Conservation (phyloP, 2,329 filamentous ascomycete genomes). For the Hypoxylon sp. region DNA sequence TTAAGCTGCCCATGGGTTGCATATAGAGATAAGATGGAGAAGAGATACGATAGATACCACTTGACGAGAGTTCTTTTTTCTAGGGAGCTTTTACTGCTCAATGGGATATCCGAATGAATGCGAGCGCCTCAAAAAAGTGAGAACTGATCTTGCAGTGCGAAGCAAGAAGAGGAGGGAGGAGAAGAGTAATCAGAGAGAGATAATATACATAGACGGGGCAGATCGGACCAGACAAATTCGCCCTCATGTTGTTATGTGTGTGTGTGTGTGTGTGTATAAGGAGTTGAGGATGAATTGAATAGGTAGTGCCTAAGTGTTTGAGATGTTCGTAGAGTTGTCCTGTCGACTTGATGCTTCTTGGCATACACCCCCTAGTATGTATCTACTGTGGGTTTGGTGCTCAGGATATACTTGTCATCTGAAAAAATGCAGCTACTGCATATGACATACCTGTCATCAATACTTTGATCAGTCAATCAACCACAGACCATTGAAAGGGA, state of each 20-base stretch:
- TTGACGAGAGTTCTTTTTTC: conserved; percentile 17
- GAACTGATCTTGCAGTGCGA: conserved; percentile 25
- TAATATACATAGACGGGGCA: conserved; percentile 28
- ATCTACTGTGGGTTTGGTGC: neutral
- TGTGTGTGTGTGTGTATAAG: no score
- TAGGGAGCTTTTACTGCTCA: conserved; percentile 15
- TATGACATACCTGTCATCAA: no score
- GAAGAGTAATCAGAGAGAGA: conserved; percentile 19
- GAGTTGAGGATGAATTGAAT: neutral
- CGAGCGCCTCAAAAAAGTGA: conserved; percentile 6
- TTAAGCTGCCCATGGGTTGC: conserved; percentile 21
- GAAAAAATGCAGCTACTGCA: no score
- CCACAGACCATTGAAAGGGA: no score
- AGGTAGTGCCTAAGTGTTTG: neutral
- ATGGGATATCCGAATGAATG: conserved; percentile 16
- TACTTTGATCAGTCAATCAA: no score
- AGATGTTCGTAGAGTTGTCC: neutral
- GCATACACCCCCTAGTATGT: neutral
- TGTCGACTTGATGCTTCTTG: neutral
- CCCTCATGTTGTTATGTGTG: conserved; percentile 2
- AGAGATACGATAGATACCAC: conserved; percentile 28
- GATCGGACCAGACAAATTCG: conserved; percentile 26
- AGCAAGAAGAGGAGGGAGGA: conserved; percentile 1
- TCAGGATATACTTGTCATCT: neutral
- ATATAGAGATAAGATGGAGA: conserved; percentile 35